Evolutionary conservation across 208 protist genomes (phyloP), one percentile per base, ranked within the genome.

Genomic region (Crithidia fasciculata): DNA sequence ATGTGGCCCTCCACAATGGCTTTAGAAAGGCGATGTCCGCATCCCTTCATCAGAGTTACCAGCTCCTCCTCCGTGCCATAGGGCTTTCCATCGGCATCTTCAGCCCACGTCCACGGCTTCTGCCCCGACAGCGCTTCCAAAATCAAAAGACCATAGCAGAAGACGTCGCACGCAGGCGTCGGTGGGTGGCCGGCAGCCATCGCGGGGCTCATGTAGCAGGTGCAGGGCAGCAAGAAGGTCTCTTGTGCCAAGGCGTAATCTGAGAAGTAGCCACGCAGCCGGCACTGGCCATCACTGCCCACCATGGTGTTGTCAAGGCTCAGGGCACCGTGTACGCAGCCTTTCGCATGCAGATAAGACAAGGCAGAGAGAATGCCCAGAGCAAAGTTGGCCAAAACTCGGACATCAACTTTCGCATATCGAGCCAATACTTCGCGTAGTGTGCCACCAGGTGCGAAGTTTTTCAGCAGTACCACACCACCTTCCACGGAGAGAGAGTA

Each of bases 141-240:
- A 18, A 89, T 40, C 36, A 77, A 52, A 0, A 93, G 77, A 0
- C 87, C 91, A 2, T 88, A 56, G 15, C 83, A 87, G 55, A 83
- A 95, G 36, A 95, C 83, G 67, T 95, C 91, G 5, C 85, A 90
- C 72, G 70, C 56, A 0, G 75, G 53, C 8, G 80, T 87, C n/a
- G 75, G 78, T 39, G 65, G 71, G 40, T 77, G 76, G 2, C 85
- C 87, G n/a, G 60, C 58, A 19, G 85, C 82, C 56, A 89, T 84
- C 64, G 86, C 81, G 0, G 91, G 91, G n/a, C 88, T 85, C 78
- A 91, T 76, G 76, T 91, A 82, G 84, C 56, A 86, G 56, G 18
- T 82, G 66, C 41, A 75, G 28, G 15, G 65, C 15, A 86, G 55
- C 13, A 74, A 13, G 39, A 87, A 81, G 54, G 80, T 54, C 39